phyloP scores from a whole-genome alignment of 1,284 basidiomycete genomes.

The Golubevia sp. region DNA sequence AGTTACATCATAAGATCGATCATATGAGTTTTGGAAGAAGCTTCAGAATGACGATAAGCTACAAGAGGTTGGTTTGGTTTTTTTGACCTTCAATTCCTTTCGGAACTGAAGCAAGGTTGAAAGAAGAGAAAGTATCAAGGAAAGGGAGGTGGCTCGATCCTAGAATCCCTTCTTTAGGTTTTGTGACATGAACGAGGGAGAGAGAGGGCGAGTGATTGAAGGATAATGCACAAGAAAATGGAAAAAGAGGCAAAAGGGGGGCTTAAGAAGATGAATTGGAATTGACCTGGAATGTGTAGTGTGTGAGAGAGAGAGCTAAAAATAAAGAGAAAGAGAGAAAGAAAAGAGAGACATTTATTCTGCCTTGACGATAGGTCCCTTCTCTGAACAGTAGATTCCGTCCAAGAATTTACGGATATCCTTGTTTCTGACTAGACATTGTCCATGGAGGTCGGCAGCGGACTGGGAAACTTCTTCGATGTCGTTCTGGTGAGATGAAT shows the following conservation, averaged over 20 bases:
- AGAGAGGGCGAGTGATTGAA: slow-evolving; percentile 7
- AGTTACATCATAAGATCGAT: too few relatives aligned
- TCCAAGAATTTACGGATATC: slow-evolving; percentile 67
- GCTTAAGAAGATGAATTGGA: slow-evolving; percentile 1
- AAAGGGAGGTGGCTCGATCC: too few relatives aligned
- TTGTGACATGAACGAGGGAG: slow-evolving; percentile 23
- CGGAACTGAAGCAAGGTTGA: too few relatives aligned
- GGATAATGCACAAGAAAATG: not conserved
- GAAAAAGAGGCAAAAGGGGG: slow-evolving; percentile 6
- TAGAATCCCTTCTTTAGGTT: too few relatives aligned
- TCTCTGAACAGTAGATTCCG: slow-evolving; percentile 87
- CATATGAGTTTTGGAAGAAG: too few relatives aligned
- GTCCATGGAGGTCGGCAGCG: slow-evolving; percentile 57
- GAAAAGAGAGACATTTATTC: slow-evolving; percentile 66
- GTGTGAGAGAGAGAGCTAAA: not conserved
- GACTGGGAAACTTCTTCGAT: slow-evolving; percentile 60
- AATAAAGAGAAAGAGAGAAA: not conserved
- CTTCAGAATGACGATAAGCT: too few relatives aligned
- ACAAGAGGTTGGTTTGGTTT: too few relatives aligned
- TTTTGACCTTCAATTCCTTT: too few relatives aligned
- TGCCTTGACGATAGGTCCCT: slow-evolving; percentile 66
- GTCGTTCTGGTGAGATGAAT: slow-evolving; percentile 64
- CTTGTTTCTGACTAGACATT: slow-evolving; percentile 58
- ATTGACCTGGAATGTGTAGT: slow-evolving; percentile 1
- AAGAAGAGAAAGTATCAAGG: too few relatives aligned